Base-by-base conservation (phyloP, 148 eudicot genomes). In the Cornus kousa region DNA sequence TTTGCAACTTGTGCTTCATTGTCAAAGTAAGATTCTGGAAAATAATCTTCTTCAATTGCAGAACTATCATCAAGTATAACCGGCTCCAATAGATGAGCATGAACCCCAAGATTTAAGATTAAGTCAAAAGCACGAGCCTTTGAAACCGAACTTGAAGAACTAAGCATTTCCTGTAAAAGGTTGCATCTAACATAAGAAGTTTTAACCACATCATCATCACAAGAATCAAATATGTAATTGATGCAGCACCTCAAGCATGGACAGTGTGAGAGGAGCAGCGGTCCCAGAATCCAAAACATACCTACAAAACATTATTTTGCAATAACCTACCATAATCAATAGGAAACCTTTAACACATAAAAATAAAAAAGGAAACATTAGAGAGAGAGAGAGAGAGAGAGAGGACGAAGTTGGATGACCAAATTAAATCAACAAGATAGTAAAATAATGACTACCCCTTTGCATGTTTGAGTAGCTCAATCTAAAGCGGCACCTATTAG, bases 101-200 rank as follows among this genome's bases (percentile, higher is more conserved):
- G 99, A 84, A 96, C 98, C 84, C 98, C 98, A 87, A 96, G 99
- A 83, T 96, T 96, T 77, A 96, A 70, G 48, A 96, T 91, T 80
- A 96, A 82, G 90, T 96, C 99, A 88, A 96, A 96, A 40, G 98
- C 94, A 74, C 97, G 94, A 75, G 88, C 82, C 80, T 87, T 89
- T 67, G 98, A 96, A 77, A 89, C 88, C 77, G 91, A 76, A 79
- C 77, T 86, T 65, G 95, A 87, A 82, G 98, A 89, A 81, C 85
- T 87, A 60, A 89, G 80, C 89, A 89, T 89, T 80, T 87, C 91
- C 91, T 89, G 85, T 53, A 73, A 80, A 19, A 57, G 28, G 40
- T 78, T 32, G 17, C 60, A 65, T 2, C 13, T 48, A 66, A 57
- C 37, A 70, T 78, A 31, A 78, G 70, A 67, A 78, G 64, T 67